Percentiles rank a stretch among this genome's conserved stretches.
These are phyloP conservation scores for Pythium aquatile DNA, from an alignment of 352 stramenopile genomes.

Conservation along the genomic window DNA sequence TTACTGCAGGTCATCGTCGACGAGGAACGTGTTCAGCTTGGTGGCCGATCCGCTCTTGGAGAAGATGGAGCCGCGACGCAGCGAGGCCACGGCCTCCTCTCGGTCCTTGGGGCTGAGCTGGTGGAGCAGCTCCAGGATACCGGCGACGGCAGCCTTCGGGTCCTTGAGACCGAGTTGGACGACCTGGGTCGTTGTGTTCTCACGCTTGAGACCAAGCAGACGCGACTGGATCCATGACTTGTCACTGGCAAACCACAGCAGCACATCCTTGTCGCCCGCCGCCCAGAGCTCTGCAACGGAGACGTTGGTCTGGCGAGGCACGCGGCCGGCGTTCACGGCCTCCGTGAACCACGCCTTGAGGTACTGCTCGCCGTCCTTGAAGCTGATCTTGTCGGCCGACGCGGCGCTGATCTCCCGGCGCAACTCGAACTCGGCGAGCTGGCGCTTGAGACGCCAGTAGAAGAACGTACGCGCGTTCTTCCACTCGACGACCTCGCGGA, in stretches of 20 bases:
- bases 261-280: constrained; percentile 72
- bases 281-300: constrained; percentile 69
- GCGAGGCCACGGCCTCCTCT: constrained; percentile 72
- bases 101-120: constrained; percentile 83
- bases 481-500: constrained; percentile 97
- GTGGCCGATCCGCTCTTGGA: constrained; percentile 58
- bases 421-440: constrained; percentile 96
- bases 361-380: constrained; percentile 56
- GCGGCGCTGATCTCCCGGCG: constrained; percentile 54
- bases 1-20: constrained; percentile 26
- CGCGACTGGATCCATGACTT: constrained; percentile 74
- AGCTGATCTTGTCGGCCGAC: constrained; percentile 39
- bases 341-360: constrained; percentile 83
- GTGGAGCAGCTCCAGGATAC: constrained; percentile 82
- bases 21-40: constrained; percentile 39
- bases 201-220: constrained; percentile 50
- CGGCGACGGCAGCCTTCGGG: constrained; percentile 80
- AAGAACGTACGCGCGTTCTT: constrained; percentile 95
- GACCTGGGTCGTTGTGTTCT: constrained; percentile 75
- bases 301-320: constrained; percentile 59
- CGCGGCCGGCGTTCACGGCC: constrained; percentile 70
- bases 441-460: constrained; percentile 97
- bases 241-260: constrained; percentile 77
- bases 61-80: constrained; percentile 87
- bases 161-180: constrained; percentile 73